Evolutionary conservation across 441 rosid genomes (phyloP).

Genomic region (Lepidium campestre): DNA sequence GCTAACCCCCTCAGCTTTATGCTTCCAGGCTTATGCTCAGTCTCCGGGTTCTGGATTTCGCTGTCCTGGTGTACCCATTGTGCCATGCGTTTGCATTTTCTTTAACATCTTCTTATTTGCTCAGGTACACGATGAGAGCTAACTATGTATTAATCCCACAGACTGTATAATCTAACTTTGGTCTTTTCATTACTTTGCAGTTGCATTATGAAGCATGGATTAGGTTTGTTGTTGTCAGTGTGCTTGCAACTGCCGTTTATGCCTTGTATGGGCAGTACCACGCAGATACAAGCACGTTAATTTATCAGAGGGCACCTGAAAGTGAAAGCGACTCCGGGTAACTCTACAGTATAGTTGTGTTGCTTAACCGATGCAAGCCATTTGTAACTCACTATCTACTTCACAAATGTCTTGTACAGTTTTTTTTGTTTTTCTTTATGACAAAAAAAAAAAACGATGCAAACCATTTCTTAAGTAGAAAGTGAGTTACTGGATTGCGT

Average conservation of each 20-base stretch:
- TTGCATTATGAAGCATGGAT: slow-evolving; percentile 93
- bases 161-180: not conserved
- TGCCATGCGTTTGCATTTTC: slow-evolving; percentile 80
- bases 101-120: slow-evolving; percentile 94
- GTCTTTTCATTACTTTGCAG: slow-evolving; percentile 36
- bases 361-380: not conserved
- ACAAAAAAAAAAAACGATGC: no score
- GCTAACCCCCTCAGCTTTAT: slow-evolving; percentile 1
- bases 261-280: slow-evolving; percentile 85
- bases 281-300: slow-evolving; percentile 47
- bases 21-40: slow-evolving; percentile 48
- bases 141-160: not conserved
- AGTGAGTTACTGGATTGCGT: not conserved
- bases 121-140: slow-evolving; percentile 51
- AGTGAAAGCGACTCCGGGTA: slow-evolving; percentile 21
- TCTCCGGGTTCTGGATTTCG: slow-evolving; percentile 74
- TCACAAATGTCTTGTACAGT: no score
- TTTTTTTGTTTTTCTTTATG: no score
- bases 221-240: slow-evolving; percentile 68
- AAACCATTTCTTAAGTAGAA: not conserved
- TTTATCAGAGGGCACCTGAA: slow-evolving; percentile 56
- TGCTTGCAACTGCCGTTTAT: slow-evolving; percentile 53
- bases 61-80: slow-evolving; percentile 85
- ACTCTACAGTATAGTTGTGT: not conserved
- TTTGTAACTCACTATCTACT: no score